phyloP scores from a whole-genome alignment of 1,284 basidiomycete species.

The Leccinum griseonigrum region DNA sequence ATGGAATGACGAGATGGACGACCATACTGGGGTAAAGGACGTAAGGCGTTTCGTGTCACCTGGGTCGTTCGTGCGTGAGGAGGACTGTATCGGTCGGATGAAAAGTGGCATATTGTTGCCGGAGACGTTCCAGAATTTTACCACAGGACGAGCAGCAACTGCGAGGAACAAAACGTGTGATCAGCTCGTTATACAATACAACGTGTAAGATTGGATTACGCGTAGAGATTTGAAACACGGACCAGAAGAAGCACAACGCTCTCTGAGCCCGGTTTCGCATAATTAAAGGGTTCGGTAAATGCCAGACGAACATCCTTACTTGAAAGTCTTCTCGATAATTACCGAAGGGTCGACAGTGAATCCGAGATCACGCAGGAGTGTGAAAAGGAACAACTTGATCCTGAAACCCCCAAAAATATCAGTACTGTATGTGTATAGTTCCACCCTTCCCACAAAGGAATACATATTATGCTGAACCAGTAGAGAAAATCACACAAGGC shows the following conservation, averaged over 20 bases:
- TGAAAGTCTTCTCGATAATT: slow-evolving; percentile 62
- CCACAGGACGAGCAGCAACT: slow-evolving; percentile 57
- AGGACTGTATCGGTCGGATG: slow-evolving; percentile 31
- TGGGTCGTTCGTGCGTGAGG: slow-evolving; percentile 12
- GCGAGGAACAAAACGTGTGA: slow-evolving; percentile 6
- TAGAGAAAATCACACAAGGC: not conserved
- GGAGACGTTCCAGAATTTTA: slow-evolving; percentile 46
- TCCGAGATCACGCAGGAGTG: slow-evolving; percentile 54
- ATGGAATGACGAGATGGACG: slow-evolving; percentile 21
- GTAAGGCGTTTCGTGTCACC: slow-evolving; percentile 18
- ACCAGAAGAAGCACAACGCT: slow-evolving; percentile 12
- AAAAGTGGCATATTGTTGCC: slow-evolving; percentile 59
- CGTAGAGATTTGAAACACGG: slow-evolving; percentile 25
- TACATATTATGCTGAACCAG: slow-evolving; percentile 1
- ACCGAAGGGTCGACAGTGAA: slow-evolving; percentile 50
- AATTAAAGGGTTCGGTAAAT: slow-evolving; percentile 20
- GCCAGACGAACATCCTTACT: slow-evolving; percentile 41
- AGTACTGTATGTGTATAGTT: slow-evolving; percentile 4
- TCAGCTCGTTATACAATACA: slow-evolving; percentile 12
- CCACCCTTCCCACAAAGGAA: slow-evolving; percentile 2
- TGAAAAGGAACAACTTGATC: slow-evolving; percentile 61
- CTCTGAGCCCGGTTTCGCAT: slow-evolving; percentile 11
- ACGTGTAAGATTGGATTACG: slow-evolving; percentile 10
- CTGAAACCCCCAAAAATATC: slow-evolving; percentile 34
- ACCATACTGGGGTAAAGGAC: slow-evolving; percentile 6